Base-by-base conservation (phyloP, 139 green algal genomes). In the Chlamydomonas asymmetrica region DNA sequence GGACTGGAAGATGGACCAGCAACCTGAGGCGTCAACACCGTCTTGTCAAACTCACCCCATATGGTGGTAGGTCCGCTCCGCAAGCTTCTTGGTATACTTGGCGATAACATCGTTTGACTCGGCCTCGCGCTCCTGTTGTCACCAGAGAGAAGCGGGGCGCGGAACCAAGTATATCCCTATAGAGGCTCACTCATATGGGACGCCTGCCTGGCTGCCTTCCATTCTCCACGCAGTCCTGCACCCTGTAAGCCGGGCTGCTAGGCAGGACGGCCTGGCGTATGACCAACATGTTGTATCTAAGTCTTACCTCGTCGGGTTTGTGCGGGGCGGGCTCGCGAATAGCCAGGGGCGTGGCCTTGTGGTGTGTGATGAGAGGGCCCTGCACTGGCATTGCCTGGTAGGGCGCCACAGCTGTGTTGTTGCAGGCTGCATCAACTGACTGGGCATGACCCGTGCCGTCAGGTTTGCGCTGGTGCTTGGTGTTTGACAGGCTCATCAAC, bases 361-460 rank as follows among this genome's bases (percentile, higher is more conserved):
- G 82, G 75, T 94, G 85, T 3, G 86, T 91, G 70, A 97, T 93
- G 13, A 86, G 66, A 4, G 70, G 83, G 4, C 82, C 83, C 2
- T 81, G 82, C 6, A 97, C 86, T 0, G 91, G 91, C 49, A 94
- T 74, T 0, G 93, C 92, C 77, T 97, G 93, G 78, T 97, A 97
- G 13, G 93, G 90, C 1, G 84, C 83, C 2, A 91, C 67, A 20
- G 82, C 73, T 2, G 75, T 49, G 34, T 79, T 59, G 37, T 76
- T 50, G 10, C 64, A 48, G 25, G 75, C n/a, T n/a, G n/a, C n/a
- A n/a, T n/a, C n/a, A n/a, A n/a, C n/a, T n/a, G n/a, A n/a, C n/a
- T n/a, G n/a, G n/a, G n/a, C n/a, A n/a, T n/a, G n/a, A n/a, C n/a
- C n/a, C n/a, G n/a, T n/a, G n/a, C n/a, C n/a, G n/a, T n/a, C n/a